Percentiles rank a stretch among this genome's conserved stretches.
Conservation (phyloP, 768 basidiomycete genomes). For the Leccinum truebloodii region DNA sequence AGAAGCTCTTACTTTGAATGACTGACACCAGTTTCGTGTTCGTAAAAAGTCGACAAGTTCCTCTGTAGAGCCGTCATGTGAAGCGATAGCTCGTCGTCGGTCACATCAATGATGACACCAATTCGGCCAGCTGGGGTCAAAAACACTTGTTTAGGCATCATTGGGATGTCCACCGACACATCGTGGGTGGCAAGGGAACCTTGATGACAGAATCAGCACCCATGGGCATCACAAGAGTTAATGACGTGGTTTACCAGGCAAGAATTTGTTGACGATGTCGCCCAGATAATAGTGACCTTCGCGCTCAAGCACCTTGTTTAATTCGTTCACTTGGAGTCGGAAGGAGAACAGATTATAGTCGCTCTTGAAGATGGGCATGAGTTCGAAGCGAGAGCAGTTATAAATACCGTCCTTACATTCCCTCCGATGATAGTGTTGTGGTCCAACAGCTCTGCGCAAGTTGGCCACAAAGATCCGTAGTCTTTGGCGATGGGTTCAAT, state of each 20-base stretch:
- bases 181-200: conserved; percentile 57
- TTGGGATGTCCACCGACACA: conserved; percentile 38
- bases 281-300: conserved; percentile 74
- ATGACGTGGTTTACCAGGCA: conserved; percentile 50
- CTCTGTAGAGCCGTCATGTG: conserved; percentile 72
- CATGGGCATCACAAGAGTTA: neutral
- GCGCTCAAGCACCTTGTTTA: conserved; percentile 52
- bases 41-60: conserved; percentile 61
- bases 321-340: conserved; percentile 44
- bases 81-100: conserved; percentile 48
- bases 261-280: conserved; percentile 76
- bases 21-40: conserved; percentile 53
- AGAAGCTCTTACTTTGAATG: conserved; percentile 56
- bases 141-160: conserved; percentile 65
- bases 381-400: neutral
- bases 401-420: conserved; percentile 54
- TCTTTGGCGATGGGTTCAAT: conserved; percentile 66
- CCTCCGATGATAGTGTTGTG: conserved; percentile 64
- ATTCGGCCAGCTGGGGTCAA: conserved; percentile 81
- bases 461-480: conserved; percentile 74
- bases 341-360: conserved; percentile 70
- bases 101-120: conserved; percentile 66
- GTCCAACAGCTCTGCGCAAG: conserved; percentile 59
- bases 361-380: conserved; percentile 44
- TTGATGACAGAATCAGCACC: conserved; percentile 27